Conservation (phyloP, 345 rosid genomes). For the Gossypium mustelinum region DNA sequence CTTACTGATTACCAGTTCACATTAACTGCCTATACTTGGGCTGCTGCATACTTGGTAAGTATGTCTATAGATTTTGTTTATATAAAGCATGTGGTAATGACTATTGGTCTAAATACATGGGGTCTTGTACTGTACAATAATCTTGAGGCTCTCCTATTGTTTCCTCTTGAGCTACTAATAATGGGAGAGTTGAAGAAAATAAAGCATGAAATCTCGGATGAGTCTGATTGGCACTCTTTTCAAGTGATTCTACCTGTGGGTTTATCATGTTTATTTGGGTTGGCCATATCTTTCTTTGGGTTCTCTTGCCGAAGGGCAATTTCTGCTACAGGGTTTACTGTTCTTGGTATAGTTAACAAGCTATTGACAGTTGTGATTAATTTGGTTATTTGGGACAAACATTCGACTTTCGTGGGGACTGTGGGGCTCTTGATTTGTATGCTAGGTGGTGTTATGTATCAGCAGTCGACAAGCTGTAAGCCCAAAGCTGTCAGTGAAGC, state of each 20-base stretch:
- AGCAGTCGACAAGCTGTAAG: constrained; percentile 70
- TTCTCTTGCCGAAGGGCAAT: constrained; percentile 91
- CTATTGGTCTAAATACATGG: constrained; percentile 90
- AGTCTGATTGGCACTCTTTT: constrained; percentile 74
- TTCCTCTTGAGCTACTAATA: constrained; percentile 83
- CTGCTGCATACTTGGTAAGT: constrained; percentile 77
- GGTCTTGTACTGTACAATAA: constrained; percentile 94
- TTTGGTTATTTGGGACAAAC: constrained; percentile 88
- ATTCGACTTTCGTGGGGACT: constrained; percentile 73
- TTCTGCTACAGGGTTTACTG: constrained; percentile 98
- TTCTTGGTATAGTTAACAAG: constrained; percentile 96
- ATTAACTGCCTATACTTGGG: constrained; percentile 80
- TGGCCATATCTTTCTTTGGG: constrained; percentile 94
- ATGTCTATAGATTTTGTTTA: constrained; percentile 98
- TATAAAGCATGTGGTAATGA: constrained; percentile 98
- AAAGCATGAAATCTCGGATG: constrained; percentile 64
- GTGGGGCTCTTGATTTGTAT: constrained; percentile 86
- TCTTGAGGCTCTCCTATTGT: constrained; percentile 86
- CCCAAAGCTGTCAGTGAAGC: constrained; percentile 48
- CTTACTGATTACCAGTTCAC: constrained; percentile 89
- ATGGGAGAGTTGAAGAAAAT: constrained; percentile 96
- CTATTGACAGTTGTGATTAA: constrained; percentile 84
- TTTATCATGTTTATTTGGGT: constrained; percentile 75
- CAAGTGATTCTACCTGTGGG: constrained; percentile 80
- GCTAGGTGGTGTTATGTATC: constrained; percentile 88